Conservation (phyloP, 2,329 filamentous ascomycete genomes). For the Tolypocladium album region DNA sequence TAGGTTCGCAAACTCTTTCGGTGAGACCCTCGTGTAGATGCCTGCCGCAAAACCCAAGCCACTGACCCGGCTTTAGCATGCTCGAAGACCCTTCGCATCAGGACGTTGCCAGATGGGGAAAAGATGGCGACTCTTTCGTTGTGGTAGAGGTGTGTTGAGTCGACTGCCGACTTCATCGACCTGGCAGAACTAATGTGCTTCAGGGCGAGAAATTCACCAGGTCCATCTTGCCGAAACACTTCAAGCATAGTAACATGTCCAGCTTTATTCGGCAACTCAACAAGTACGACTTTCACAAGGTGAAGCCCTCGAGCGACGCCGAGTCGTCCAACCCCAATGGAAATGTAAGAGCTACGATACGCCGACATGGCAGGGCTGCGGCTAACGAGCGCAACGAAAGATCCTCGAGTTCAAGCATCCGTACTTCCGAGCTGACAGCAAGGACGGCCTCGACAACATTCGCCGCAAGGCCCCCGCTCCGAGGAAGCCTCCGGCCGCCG, state of each 20-base stretch:
- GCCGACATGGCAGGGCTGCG: neutral
- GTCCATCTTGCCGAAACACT: constrained; percentile 91
- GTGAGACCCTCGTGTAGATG: constrained; percentile 40
- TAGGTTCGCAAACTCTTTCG: constrained; percentile 98
- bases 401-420: constrained; percentile 82
- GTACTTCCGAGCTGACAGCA: constrained; percentile 90
- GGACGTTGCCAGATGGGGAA: constrained; percentile 89
- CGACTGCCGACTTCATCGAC: neutral
- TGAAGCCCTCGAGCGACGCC: constrained; percentile 43
- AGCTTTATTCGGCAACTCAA: constrained; percentile 94
- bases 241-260: constrained; percentile 98
- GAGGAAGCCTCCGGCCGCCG: constrained; percentile 56
- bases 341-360: constrained; percentile 18
- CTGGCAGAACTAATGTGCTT: constrained; percentile 3
- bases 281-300: constrained; percentile 98
- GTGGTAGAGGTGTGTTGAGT: constrained; percentile 67
- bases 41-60: neutral
- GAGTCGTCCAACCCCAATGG: constrained; percentile 21
- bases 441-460: constrained; percentile 94
- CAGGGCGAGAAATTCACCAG: constrained; percentile 99
- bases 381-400: constrained; percentile 25
- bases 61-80: constrained; percentile 43
- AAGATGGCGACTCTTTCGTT: constrained; percentile 90
- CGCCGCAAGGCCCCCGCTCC: constrained; percentile 88
- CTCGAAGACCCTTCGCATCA: constrained; percentile 89